Evolutionary conservation across 2,329 filamentous ascomycete species (phyloP), one percentile per base, ranked within the genome.

Genomic region (Penicillium sp.): DNA sequence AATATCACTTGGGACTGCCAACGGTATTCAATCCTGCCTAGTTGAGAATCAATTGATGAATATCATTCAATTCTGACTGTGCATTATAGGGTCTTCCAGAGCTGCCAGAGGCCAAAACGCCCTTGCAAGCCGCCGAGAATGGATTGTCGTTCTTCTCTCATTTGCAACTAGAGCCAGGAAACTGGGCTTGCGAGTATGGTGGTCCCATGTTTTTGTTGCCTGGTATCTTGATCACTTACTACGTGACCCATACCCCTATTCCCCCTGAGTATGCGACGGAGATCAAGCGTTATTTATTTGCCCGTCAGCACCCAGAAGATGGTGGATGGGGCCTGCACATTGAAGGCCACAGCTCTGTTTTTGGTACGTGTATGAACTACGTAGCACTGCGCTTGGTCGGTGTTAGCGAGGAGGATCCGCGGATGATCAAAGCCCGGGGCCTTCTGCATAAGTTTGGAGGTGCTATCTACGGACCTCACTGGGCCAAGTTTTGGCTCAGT

Each of bases 261-360:
- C 86, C 91, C 1, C 83, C 85, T 57, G 84, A 89, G 55, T 87
- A 91, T 70, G 86, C 87, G 19, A 90, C 85, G 41, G 94, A 96
- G 72, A 95, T 99, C 68, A 93, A 88, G 70, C 91, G 93, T 63
- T 99, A 99, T 73, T 79, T 99, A 1, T 89, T 91, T 67, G 89
- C 91, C 4, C 86, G 91, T 49, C 90, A 93, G 46, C 79, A 96
- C 62, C 87, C 89, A 0, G 84, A 89, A 45, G 91, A 97, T 72
- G 93, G 94, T n/a, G 94, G 94, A 7, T 99, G 94, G 94, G 94
- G 94, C 0, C 77, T 99, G 35, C 94, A 99, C 65, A 95, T 96
- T 51, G 94, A 99, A 72, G 94, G 87, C 16, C 89, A 96, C 63
- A 96, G 90, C 68, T 91, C 89, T 0, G 91, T 92, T 14, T 95